Evolutionary conservation across 441 rosid genomes (phyloP).

Genomic region (Syzygium malaccense): DNA sequence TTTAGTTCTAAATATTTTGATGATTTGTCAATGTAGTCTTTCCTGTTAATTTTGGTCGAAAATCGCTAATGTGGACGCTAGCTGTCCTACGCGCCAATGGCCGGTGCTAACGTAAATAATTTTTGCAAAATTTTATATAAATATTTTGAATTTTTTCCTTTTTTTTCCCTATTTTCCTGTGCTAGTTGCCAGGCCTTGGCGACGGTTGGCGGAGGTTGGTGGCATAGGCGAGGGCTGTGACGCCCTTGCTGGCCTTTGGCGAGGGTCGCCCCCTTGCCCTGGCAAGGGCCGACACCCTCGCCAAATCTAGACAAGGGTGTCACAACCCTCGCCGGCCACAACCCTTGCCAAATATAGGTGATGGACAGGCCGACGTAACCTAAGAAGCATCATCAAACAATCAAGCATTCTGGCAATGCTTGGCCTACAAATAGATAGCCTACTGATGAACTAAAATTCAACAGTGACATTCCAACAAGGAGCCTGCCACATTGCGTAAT

Average conservation of each 20-base stretch:
- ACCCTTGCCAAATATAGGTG: neutral
- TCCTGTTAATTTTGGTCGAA: neutral
- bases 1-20: too few relatives aligned
- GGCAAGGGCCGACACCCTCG: too few relatives aligned
- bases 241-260: neutral
- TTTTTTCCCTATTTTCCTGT: neutral
- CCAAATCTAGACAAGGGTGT: neutral
- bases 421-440: neutral
- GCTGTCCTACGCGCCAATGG: neutral
- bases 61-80: neutral
- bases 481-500: neutral
- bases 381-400: neutral
- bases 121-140: neutral
- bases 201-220: fast-evolving
- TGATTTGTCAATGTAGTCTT: neutral
- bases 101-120: fast-evolving
- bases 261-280: too few relatives aligned
- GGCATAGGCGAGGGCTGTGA: neutral
- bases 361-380: neutral
- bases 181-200: neutral
- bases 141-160: neutral
- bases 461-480: neutral
- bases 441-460: neutral
- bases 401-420: neutral
- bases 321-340: neutral